A percentile compares a stretch with the other conserved stretches of the same genome.
Evolutionary conservation across 441 rosid species (phyloP).

Genomic region (Pelargonium australe): DNA sequence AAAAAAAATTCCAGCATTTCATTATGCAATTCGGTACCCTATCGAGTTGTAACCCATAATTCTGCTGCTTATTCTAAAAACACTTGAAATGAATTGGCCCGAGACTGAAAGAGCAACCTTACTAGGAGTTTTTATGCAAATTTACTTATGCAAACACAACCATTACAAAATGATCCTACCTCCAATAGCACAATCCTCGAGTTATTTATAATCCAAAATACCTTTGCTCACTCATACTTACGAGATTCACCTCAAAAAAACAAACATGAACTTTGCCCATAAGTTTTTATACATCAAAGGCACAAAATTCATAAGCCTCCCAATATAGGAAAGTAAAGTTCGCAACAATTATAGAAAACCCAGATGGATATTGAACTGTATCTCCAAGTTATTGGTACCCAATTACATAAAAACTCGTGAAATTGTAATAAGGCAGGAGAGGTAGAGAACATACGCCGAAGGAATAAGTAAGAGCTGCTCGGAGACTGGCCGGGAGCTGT

Average conservation of each 20-base stretch:
- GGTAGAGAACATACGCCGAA: constrained; percentile 51
- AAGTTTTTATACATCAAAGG: not conserved
- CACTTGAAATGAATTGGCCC: not conserved
- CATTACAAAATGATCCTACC: not conserved
- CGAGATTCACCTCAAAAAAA: not conserved
- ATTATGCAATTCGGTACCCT: not conserved
- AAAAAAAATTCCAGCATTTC: not conserved
- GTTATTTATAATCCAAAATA: not conserved
- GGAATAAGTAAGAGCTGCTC: constrained; percentile 92
- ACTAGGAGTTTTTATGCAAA: not conserved
- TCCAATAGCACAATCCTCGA: not conserved
- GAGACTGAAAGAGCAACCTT: not conserved
- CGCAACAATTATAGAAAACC: constrained; percentile 16
- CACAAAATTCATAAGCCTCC: constrained; percentile 4
- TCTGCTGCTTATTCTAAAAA: not conserved
- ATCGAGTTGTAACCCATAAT: not conserved
- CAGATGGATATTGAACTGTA: constrained; percentile 9
- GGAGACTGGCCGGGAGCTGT: constrained; percentile 96
- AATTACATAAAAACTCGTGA: not conserved
- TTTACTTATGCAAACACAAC: not conserved
- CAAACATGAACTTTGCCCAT: not conserved
- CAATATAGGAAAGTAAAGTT: constrained; percentile 7
- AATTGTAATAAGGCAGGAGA: not conserved
- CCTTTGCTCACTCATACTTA: not conserved
- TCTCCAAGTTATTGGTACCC: not conserved